phyloP scores from a whole-genome alignment of 108 stramenopile species.

The Cyclotella kingstonii region DNA sequence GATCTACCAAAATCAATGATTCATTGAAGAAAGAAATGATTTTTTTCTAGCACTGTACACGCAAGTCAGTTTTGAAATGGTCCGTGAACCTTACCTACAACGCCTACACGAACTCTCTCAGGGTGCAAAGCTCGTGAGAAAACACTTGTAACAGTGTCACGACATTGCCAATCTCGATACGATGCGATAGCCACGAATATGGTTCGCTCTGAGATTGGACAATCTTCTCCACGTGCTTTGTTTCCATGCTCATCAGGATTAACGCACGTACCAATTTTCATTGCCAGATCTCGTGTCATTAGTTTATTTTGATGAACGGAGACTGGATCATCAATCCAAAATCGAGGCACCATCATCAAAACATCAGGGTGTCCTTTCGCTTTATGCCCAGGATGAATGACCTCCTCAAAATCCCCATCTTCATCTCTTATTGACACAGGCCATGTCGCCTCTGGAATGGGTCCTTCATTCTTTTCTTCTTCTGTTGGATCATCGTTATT shows the following conservation, averaged over 20 bases:
- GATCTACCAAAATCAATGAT: no score
- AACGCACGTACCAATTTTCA: conserved; percentile 70
- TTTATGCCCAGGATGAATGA: conserved; percentile 70
- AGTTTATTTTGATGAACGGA: conserved; percentile 63
- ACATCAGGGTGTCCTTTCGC: conserved; percentile 42
- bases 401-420: conserved; percentile 56
- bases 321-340: conserved; percentile 52
- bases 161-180: conserved; percentile 80
- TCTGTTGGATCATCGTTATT: background rate
- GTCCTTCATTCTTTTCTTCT: background rate
- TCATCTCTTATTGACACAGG: conserved; percentile 65
- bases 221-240: conserved; percentile 59
- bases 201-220: conserved; percentile 66
- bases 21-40: no score
- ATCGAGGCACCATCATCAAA: conserved; percentile 61
- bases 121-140: conserved; percentile 62
- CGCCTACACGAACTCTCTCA: conserved; percentile 65
- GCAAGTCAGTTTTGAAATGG: no score
- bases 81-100: no score
- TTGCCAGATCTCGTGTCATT: conserved; percentile 66
- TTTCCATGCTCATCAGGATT: conserved; percentile 60
- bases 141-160: conserved; percentile 65
- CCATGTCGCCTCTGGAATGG: conserved; percentile 58
- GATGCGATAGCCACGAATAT: conserved; percentile 81
- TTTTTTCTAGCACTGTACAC: no score